These are phyloP conservation scores for Rubia tinctorum DNA, from an alignment of 305 asterid species.

Conservation along the genomic window DNA sequence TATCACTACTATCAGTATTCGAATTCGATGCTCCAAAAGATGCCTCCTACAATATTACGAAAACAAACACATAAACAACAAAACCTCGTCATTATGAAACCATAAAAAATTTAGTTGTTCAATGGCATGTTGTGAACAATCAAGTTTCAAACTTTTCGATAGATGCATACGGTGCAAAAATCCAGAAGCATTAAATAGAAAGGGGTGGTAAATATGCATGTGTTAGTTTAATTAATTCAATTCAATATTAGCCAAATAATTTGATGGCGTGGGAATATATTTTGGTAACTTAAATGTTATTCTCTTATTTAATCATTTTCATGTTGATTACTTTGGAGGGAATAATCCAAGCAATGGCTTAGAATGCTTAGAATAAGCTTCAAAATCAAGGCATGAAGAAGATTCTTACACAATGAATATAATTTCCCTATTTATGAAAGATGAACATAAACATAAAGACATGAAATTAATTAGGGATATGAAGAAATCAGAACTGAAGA, in stretches of 20 bases:
- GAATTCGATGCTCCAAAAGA: no score
- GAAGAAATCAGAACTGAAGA: background rate
- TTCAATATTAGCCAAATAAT: no score
- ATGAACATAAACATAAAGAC: background rate
- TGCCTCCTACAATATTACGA: no score
- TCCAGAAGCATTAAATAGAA: constrained; percentile 10
- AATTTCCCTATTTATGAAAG: background rate
- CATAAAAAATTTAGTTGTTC: background rate
- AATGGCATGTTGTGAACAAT: background rate
- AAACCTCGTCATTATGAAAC: no score
- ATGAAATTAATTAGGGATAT: background rate
- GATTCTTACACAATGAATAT: constrained; percentile 20
- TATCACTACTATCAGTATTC: no score
- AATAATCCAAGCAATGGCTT: constrained; percentile 5
- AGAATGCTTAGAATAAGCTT: constrained; percentile 14
- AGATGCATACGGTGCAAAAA: background rate
- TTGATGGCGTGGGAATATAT: no score
- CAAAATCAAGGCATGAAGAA: constrained; percentile 25
- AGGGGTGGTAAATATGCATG: constrained; percentile 5
- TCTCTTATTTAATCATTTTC: background rate
- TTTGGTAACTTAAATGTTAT: no score
- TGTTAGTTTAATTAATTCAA: background rate
- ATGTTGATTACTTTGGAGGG: constrained; percentile 24
- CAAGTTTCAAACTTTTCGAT: background rate
- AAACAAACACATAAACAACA: no score